phyloP scores from a whole-genome alignment of 2,329 filamentous ascomycete genomes.

The Paecilomyces variotii region DNA sequence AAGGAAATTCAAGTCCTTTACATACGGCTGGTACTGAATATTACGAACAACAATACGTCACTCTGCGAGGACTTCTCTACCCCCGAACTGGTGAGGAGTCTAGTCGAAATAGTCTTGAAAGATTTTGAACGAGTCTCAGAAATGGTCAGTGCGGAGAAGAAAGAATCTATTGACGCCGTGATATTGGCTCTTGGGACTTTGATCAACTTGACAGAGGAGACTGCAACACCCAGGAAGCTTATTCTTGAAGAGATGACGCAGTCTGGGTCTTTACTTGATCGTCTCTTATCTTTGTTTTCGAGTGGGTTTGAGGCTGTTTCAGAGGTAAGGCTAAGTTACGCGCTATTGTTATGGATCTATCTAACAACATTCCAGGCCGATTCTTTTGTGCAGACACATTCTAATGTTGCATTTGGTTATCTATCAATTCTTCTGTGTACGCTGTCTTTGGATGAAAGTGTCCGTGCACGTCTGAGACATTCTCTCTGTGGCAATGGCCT shows the following conservation, averaged over 20 bases:
- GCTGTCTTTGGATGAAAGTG: conserved; percentile 53
- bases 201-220: conserved; percentile 83
- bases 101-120: conserved; percentile 29
- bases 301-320: conserved; percentile 56
- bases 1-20: conserved; percentile 31
- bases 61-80: conserved; percentile 62
- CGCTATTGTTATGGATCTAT: conserved; percentile 8
- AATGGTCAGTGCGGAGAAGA: conserved; percentile 32
- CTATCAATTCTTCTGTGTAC: conserved; percentile 77
- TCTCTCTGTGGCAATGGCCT: conserved; percentile 43
- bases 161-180: conserved; percentile 59
- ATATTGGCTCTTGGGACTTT: conserved; percentile 72
- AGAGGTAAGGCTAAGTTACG: conserved; percentile 50
- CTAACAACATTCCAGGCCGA: conserved; percentile 34
- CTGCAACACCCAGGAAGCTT: conserved; percentile 50
- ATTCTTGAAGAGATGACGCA: conserved; percentile 34
- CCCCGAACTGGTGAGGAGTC: conserved; percentile 25
- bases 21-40: conserved; percentile 69
- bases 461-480: conserved; percentile 35
- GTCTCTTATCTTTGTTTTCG: conserved; percentile 59
- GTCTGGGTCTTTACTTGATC: conserved; percentile 44
- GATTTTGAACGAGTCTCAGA: conserved; percentile 22
- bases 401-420: conserved; percentile 80
- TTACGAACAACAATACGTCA: conserved; percentile 69
- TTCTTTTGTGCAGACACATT: conserved; percentile 59